Conservation (phyloP, 2,329 filamentous ascomycete genomes). For the Xylariaceae sp. region DNA sequence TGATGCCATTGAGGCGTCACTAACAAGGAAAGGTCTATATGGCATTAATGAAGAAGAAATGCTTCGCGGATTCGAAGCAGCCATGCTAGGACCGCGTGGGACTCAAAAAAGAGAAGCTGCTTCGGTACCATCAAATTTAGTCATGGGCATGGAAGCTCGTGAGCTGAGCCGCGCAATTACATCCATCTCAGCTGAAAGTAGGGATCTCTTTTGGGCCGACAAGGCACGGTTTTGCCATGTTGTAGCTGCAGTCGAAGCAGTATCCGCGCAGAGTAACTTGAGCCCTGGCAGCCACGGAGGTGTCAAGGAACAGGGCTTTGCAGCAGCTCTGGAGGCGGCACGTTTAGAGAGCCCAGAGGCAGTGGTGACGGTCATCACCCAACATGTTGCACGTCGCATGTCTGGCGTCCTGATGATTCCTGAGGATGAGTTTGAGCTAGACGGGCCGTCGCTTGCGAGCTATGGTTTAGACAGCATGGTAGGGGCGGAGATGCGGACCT, state of each 20-base stretch:
- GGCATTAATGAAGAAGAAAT: conserved; percentile 27
- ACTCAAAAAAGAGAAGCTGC: neutral
- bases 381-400: conserved; percentile 19
- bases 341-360: conserved; percentile 9
- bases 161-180: conserved; percentile 10
- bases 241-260: conserved; percentile 14
- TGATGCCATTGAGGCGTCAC: conserved; percentile 17
- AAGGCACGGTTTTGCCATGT: conserved; percentile 23
- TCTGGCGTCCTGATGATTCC: conserved; percentile 22
- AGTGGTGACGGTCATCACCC: conserved; percentile 1
- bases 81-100: conserved; percentile 14
- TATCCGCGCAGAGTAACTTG: neutral
- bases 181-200: conserved; percentile 12
- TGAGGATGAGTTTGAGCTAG: conserved; percentile 16
- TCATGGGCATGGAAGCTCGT: conserved; percentile 19
- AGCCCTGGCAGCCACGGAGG: neutral
- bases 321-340: conserved; percentile 13
- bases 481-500: conserved; percentile 33
- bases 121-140: conserved; percentile 5
- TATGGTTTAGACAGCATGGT: conserved; percentile 36
- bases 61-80: conserved; percentile 21
- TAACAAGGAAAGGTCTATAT: conserved; percentile 27
- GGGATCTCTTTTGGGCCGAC: conserved; percentile 24
- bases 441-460: conserved; percentile 23
- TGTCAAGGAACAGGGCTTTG: conserved; percentile 12